Evolutionary conservation across 2,329 filamentous ascomycete species (phyloP), one percentile per base, ranked within the genome.

Genomic region (Byssoonygena ceratinophila): DNA sequence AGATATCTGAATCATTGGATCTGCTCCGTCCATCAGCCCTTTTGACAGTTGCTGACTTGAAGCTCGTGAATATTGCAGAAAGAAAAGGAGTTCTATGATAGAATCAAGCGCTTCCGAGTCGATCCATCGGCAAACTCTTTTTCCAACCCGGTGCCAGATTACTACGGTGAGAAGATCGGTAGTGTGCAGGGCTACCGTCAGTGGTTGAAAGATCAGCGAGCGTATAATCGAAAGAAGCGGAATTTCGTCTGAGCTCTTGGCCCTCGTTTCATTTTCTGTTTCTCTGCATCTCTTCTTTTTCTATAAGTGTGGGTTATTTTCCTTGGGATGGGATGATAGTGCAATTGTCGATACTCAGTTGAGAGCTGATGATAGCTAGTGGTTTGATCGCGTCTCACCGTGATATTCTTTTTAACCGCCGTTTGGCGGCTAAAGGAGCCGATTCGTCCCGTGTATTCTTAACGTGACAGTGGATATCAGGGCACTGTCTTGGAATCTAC

Each of bases 81-180:
- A 79, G 92, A 98, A 72, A 87, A 83, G 63, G 84, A 91, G 68
- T 96, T 98, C 74, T 96, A 91, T 70, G 81, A 83, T 56, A 80
- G 91, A 59, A 87, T 98, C 71, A 92, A 90, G 76, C 87, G 84
- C 70, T 85, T 92, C 73, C 83, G 92, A 23, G 91, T 94, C 56
- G 91, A 98, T 67, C 91, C 92, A 2, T 85, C 83, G 14, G 84
- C 85, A 51, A 94, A 89, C 57, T 94, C 87, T 37, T 83, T 92
- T 60, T 81, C 87, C 49, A 97, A 97, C 73, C 92, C 92, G 16
- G 87, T 95, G 0, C 90, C 91, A 40, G 92, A 98, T 68, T 98
- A 95, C 72, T 98, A 98, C 64, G 92, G 92, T 62, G 92, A 98
- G 74, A 97, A 96, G 78, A 95, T 98, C 62, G 87, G 86, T 48